Conservation (phyloP, 1,284 basidiomycete species). For the Phlebopus sp. region DNA sequence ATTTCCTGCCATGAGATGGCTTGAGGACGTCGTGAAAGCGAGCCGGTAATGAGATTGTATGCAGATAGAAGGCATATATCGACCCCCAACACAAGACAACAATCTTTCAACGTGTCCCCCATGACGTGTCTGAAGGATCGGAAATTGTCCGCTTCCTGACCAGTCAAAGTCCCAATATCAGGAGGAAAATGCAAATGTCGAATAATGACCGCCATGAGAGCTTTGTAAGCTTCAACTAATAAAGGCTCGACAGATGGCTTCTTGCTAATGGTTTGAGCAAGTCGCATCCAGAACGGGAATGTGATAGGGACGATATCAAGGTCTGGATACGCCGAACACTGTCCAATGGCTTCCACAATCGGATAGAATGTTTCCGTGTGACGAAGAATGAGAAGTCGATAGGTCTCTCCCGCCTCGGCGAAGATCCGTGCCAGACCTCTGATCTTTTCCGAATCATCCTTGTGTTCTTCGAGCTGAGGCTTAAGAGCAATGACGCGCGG, state of each 20-base stretch:
- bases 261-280: constrained; percentile 81
- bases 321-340: constrained; percentile 90
- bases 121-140: constrained; percentile 95
- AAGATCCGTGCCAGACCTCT: constrained; percentile 91
- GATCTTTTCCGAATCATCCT: constrained; percentile 86
- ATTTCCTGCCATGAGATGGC: constrained; percentile 90
- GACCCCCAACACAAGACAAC: constrained; percentile 91
- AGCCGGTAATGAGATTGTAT: constrained; percentile 77
- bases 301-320: constrained; percentile 98
- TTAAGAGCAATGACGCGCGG: constrained; percentile 77
- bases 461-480: constrained; percentile 54
- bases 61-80: constrained; percentile 81
- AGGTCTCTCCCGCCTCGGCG: constrained; percentile 95
- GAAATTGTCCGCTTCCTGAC: constrained; percentile 93
- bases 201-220: constrained; percentile 87
- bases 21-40: constrained; percentile 56
- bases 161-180: constrained; percentile 61
- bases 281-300: constrained; percentile 97
- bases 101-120: constrained; percentile 99
- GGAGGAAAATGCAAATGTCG: constrained; percentile 90
- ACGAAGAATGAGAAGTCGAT: constrained; percentile 84
- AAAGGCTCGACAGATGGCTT: constrained; percentile 63
- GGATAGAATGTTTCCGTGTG: constrained; percentile 92
- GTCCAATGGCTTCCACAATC: constrained; percentile 91
- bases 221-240: constrained; percentile 80